Base-by-base conservation (phyloP, 1,139 yeast species). In the Debaryomycetaceae sp. region DNA sequence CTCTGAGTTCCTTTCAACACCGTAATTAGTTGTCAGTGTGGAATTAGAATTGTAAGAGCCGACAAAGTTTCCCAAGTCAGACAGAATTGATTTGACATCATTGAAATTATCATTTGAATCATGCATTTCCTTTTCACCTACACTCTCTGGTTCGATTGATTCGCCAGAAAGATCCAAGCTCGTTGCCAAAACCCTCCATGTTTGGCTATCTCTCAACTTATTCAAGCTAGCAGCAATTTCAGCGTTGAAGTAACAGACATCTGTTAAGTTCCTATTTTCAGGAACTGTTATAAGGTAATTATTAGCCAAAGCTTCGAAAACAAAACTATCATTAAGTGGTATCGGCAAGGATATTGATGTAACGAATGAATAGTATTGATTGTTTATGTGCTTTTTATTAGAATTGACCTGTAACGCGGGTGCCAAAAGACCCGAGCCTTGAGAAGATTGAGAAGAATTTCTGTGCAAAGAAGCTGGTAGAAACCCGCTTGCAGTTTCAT, bases 111-210 rank as follows among this genome's bases (percentile, higher is more conserved):
- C 33, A 17, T 15, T 15, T 36, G n/a, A 22, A n/a, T 14, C 32
- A 28, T 35, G 7, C 9, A 29, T 16, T 11, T 19, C 28, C n/a
- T 5, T 18, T 9, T 39, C 35, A 17, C 26, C 30, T 19, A 24
- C 35, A 17, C n/a, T 28, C 17, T 35, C 19, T n/a, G 17, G 13
- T 16, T 30, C 34, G 15, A 26, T 28, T 19, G 24, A 29, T 5
- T 40, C 39, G 13, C 34, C 42, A 13, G 28, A 17, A 30, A 34
- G 15, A 15, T 14, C 18, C 2, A 84, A 59, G 11, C 83, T 70
- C 14, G 75, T 77, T 2, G 78, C 78, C 3, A 86, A 61, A n/a
- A 83, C 70, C 42, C 73, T 64, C 95, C 95, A 86, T 0, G 81
- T 72, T 54, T 83, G 89, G 38, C 84, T 71, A 38, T 83, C 84